Percentiles rank a stretch among this genome's conserved stretches.
These are phyloP conservation scores for Fusarium duplospermum DNA, from an alignment of 2,329 filamentous ascomycete species.

Conservation along the genomic window DNA sequence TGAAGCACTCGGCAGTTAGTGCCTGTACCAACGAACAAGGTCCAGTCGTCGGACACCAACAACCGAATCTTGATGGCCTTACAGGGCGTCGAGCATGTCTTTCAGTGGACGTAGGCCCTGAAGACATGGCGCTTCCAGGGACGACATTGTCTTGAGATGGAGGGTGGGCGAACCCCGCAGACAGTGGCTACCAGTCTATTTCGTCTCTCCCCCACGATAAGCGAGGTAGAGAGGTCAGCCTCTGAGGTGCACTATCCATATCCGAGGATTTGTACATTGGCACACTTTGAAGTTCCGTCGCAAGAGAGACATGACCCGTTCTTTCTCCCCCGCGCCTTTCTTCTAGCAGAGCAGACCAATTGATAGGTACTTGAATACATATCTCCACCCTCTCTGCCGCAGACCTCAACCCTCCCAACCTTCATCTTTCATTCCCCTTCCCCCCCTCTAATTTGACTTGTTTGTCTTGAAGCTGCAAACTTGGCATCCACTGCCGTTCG, in stretches of 20 bases:
- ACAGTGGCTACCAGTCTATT: background rate
- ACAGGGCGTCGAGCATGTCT: background rate
- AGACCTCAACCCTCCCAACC: slow-evolving; percentile 32
- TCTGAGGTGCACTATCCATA: background rate
- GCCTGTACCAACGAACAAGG: background rate
- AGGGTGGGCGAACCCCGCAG: slow-evolving; percentile 6
- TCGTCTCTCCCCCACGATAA: slow-evolving; percentile 1
- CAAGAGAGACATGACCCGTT: slow-evolving; percentile 33
- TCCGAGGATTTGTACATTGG: background rate
- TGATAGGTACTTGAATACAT: slow-evolving; percentile 16
- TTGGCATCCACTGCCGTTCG: slow-evolving; percentile 19
- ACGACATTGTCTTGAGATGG: background rate
- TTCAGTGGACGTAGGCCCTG: background rate
- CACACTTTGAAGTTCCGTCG: background rate
- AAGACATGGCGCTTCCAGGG: background rate
- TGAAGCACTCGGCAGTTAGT: slow-evolving; percentile 2
- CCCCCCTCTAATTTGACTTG: slow-evolving; percentile 1
- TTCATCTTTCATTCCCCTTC: slow-evolving; percentile 1
- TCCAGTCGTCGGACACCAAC: slow-evolving; percentile 5
- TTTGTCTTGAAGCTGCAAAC: slow-evolving; percentile 3
- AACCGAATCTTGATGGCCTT: slow-evolving; percentile 8
- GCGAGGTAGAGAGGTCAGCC: background rate
- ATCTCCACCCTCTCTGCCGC: slow-evolving; percentile 27
- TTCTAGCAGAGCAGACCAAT: slow-evolving; percentile 24
- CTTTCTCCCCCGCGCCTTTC: slow-evolving; percentile 16